A percentile compares a stretch with the other conserved stretches of the same genome.
These are phyloP conservation scores for Kondoa malvinella DNA, from an alignment of 768 basidiomycete genomes.

Conservation along the genomic window DNA sequence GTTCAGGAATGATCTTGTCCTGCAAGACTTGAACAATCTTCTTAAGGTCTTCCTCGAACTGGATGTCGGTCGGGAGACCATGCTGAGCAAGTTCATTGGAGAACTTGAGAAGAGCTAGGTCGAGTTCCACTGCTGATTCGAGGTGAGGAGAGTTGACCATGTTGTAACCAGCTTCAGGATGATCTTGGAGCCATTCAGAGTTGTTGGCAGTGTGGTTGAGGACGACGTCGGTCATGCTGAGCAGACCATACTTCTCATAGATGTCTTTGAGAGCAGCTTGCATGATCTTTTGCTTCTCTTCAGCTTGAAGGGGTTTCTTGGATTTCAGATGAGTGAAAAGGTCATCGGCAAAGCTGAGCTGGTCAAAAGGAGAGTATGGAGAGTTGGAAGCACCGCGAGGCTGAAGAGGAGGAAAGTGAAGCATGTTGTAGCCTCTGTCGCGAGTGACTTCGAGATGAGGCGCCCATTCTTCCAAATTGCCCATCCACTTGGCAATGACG, in stretches of 20 bases:
- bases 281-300: conserved; percentile 30
- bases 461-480: conserved; percentile 57
- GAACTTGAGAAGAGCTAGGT: conserved; percentile 66
- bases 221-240: conserved; percentile 86
- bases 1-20: conserved; percentile 40
- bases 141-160: conserved; percentile 80
- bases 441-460: conserved; percentile 65
- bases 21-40: conserved; percentile 48
- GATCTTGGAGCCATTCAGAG: conserved; percentile 72
- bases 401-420: conserved; percentile 92
- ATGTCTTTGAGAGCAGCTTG: conserved; percentile 44
- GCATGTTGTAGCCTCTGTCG: conserved; percentile 88
- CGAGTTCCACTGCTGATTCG: conserved; percentile 77
- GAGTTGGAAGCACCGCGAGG: conserved; percentile 73
- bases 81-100: conserved; percentile 47
- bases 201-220: conserved; percentile 95
- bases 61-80: conserved; percentile 56
- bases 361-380: conserved; percentile 84
- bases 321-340: conserved; percentile 38
- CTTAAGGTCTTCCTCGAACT: conserved; percentile 51
- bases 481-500: conserved; percentile 97
- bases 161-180: conserved; percentile 92
- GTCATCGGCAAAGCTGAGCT: conserved; percentile 60
- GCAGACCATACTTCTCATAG: conserved; percentile 66
- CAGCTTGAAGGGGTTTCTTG: conserved; percentile 8